These are phyloP conservation scores for Fusarium sp. DNA, from an alignment of 2,329 filamentous ascomycete genomes.

Conservation along the genomic window DNA sequence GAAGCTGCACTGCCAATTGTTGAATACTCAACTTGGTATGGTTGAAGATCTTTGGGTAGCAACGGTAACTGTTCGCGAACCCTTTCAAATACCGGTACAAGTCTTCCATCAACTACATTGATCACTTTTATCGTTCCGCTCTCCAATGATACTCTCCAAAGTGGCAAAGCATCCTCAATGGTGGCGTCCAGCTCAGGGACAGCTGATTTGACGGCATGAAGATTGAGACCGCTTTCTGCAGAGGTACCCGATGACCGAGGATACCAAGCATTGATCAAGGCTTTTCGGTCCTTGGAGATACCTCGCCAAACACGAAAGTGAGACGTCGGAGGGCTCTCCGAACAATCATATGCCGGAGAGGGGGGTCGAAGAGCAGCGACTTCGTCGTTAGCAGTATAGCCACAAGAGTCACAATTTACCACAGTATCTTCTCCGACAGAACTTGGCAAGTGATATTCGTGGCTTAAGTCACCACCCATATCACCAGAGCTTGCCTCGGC, in stretches of 20 bases:
- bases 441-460: slow-evolving; percentile 91
- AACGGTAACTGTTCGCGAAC: slow-evolving; percentile 40
- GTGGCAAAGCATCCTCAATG: slow-evolving; percentile 65
- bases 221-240: slow-evolving; percentile 53
- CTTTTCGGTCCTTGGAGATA: slow-evolving; percentile 72
- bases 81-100: slow-evolving; percentile 39
- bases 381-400: slow-evolving; percentile 87
- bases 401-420: slow-evolving; percentile 77
- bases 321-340: background rate
- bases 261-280: slow-evolving; percentile 76
- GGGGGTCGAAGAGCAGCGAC: slow-evolving; percentile 62
- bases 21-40: slow-evolving; percentile 30
- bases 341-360: background rate
- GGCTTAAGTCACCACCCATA: slow-evolving; percentile 92
- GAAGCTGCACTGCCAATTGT: slow-evolving; percentile 48
- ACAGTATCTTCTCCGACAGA: slow-evolving; percentile 86
- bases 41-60: slow-evolving; percentile 26
- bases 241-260: slow-evolving; percentile 49
- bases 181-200: slow-evolving; percentile 76
- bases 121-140: slow-evolving; percentile 38
- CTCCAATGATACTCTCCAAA: slow-evolving; percentile 59
- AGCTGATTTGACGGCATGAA: slow-evolving; percentile 70
- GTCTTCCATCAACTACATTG: slow-evolving; percentile 49
- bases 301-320: slow-evolving; percentile 64
- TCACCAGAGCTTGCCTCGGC: slow-evolving; percentile 94